Conservation (phyloP, 2,329 filamentous ascomycete species). For the Epichloe uncinata region DNA sequence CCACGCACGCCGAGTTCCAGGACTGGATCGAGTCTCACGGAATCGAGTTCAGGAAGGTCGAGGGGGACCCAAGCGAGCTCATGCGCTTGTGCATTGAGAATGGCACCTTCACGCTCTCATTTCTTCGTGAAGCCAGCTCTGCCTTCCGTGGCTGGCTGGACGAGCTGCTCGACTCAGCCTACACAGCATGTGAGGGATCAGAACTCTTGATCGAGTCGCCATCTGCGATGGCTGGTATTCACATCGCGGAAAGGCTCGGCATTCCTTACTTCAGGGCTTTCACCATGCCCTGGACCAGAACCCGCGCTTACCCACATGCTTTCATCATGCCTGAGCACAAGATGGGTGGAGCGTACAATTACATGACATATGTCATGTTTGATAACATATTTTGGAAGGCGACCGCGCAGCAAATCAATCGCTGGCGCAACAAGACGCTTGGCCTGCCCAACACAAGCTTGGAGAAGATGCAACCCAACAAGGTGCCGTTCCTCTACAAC, state of each 20-base stretch:
- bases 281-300: slow-evolving; percentile 97
- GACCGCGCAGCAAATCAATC: slow-evolving; percentile 81
- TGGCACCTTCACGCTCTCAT: slow-evolving; percentile 90
- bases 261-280: slow-evolving; percentile 97
- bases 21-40: slow-evolving; percentile 84
- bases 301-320: slow-evolving; percentile 88
- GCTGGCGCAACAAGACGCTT: slow-evolving; percentile 75
- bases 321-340: slow-evolving; percentile 89
- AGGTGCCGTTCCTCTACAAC: slow-evolving; percentile 97
- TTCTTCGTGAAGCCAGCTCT: slow-evolving; percentile 72
- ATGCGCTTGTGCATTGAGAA: slow-evolving; percentile 96
- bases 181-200: slow-evolving; percentile 69
- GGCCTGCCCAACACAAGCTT: slow-evolving; percentile 68
- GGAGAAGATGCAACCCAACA: slow-evolving; percentile 88
- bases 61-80: slow-evolving; percentile 82
- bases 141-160: slow-evolving; percentile 96
- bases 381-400: slow-evolving; percentile 96
- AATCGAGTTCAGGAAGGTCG: slow-evolving; percentile 81
- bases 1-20: slow-evolving; percentile 83
- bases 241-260: slow-evolving; percentile 83
- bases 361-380: slow-evolving; percentile 90
- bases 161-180: slow-evolving; percentile 69
- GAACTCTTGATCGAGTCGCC: slow-evolving; percentile 92
- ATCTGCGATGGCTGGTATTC: slow-evolving; percentile 93
- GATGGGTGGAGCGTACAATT: slow-evolving; percentile 91